phyloP scores from a whole-genome alignment of 495 filamentous ascomycete species.

The Hypoxylon lienhwacheense region DNA sequence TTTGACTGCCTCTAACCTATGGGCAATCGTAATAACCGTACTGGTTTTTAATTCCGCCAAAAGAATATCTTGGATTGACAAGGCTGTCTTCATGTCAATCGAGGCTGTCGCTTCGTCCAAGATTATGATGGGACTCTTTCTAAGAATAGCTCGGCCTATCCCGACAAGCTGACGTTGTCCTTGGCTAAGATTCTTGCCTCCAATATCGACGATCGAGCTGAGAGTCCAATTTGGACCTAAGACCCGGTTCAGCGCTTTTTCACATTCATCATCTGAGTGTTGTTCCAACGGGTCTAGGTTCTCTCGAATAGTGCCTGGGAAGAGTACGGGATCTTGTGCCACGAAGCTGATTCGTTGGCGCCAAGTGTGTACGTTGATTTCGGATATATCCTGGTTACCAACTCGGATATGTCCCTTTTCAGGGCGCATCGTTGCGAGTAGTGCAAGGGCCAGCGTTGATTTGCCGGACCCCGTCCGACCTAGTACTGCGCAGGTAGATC shows the following conservation, averaged over 20 bases:
- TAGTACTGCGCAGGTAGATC: conserved; percentile 68
- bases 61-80: conserved; percentile 74
- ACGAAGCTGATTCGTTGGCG: conserved; percentile 61
- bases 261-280: conserved; percentile 51
- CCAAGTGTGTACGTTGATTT: conserved; percentile 56
- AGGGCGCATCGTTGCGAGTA: conserved; percentile 57
- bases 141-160: conserved; percentile 60
- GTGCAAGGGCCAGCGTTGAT: conserved; percentile 58
- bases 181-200: conserved; percentile 63
- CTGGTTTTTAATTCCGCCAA: conserved; percentile 72
- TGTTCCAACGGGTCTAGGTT: conserved; percentile 58
- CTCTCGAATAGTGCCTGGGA: conserved; percentile 57
- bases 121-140: conserved; percentile 61
- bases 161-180: conserved; percentile 64
- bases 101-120: conserved; percentile 85
- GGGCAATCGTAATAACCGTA: conserved; percentile 86
- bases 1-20: conserved; percentile 78
- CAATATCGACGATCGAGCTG: conserved; percentile 53
- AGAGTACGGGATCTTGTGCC: conserved; percentile 64
- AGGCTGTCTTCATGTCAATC: conserved; percentile 77
- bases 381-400: conserved; percentile 54
- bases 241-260: conserved; percentile 48
- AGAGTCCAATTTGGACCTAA: conserved; percentile 48
- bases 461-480: conserved; percentile 67
- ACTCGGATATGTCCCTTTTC: conserved; percentile 54